Evolutionary conservation across 208 protist genomes (phyloP), one percentile per base, ranked within the genome.

Genomic region (Crithidia mellificae): DNA sequence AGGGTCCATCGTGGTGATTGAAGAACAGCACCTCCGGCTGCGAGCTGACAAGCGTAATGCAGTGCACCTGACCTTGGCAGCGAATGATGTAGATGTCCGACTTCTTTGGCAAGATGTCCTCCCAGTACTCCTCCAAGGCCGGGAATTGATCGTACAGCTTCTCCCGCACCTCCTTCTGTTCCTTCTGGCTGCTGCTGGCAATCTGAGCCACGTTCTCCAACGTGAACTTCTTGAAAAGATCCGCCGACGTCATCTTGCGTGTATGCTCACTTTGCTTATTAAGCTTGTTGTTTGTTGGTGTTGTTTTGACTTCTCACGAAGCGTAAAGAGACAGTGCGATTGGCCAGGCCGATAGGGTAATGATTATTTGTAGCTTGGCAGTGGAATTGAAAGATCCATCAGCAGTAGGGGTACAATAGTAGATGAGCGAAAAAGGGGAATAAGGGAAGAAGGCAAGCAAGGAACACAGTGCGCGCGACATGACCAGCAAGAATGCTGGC

Each of bases 11-110:
- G 83, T 97, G 89, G 70, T 97, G 85, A 61, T 96, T 96, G 84
- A 98, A 99, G 81, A 98, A 98, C 59, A 98, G 83, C 53, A 98
- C 84, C 70, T 98, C 94, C 19, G 91, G 91, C 78, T 97, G 94
- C 24, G 94, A 72, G 68, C 88, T 87, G 39, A 97, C 82, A 34
- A 95, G 87, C 22, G 97, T 91, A 73, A 98, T 93, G 71, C 92
- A 94, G 84, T 88, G 86, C 52, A 98, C 84, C 68, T 96, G 88
- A 44, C 84, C 88, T 36, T 97, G 90, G 78, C 96, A 98, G 79
- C 97, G 97, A 27, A 97, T 95, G 54, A 97, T 82, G 72, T 92
- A 90, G 55, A 98, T 94, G 65, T 93, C 84, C 2, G 71, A 63
- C 61, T 98, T 98, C 59, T 95, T 97, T 12, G 97, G 96, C 30